These are phyloP conservation scores for Ophiobolus disseminans DNA, from an alignment of 2,329 filamentous ascomycete genomes.

Conservation along the genomic window DNA sequence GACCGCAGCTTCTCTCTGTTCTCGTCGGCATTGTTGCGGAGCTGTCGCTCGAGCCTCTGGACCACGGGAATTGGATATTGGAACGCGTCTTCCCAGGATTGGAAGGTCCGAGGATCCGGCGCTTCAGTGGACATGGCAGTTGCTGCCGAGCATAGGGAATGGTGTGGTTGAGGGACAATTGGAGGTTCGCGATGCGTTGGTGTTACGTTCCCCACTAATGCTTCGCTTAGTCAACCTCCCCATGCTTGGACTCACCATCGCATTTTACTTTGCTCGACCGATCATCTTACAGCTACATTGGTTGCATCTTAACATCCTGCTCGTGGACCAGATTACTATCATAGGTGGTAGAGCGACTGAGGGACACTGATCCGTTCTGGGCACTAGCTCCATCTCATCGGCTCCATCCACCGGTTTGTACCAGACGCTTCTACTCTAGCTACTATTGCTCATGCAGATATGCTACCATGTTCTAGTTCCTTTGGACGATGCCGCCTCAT, in stretches of 20 bases:
- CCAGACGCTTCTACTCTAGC: no score
- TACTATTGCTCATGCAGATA: no score
- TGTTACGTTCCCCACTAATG: slow-evolving; percentile 12
- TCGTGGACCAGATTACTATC: no score
- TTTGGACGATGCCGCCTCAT: no score
- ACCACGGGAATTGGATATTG: slow-evolving; percentile 69
- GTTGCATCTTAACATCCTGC: no score
- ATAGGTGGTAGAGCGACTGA: no score
- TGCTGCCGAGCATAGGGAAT: slow-evolving; percentile 5
- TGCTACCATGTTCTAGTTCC: no score
- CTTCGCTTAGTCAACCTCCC: slow-evolving; percentile 21
- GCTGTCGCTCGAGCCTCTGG: slow-evolving; percentile 68
- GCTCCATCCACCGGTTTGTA: no score
- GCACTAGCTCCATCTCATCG: no score
- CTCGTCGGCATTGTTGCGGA: slow-evolving; percentile 66
- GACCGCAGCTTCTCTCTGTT: slow-evolving; percentile 71
- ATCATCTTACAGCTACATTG: slow-evolving; percentile 16
- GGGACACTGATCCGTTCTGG: no score
- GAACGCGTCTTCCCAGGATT: slow-evolving; percentile 72
- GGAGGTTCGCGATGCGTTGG: slow-evolving; percentile 4
- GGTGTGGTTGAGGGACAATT: background rate
- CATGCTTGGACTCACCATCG: no score
- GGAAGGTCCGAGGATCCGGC: slow-evolving; percentile 63
- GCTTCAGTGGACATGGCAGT: slow-evolving; percentile 60
- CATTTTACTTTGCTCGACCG: slow-evolving; percentile 12